Base-by-base conservation (phyloP, 2,329 filamentous ascomycete genomes). In the Mariannaea sp. region DNA sequence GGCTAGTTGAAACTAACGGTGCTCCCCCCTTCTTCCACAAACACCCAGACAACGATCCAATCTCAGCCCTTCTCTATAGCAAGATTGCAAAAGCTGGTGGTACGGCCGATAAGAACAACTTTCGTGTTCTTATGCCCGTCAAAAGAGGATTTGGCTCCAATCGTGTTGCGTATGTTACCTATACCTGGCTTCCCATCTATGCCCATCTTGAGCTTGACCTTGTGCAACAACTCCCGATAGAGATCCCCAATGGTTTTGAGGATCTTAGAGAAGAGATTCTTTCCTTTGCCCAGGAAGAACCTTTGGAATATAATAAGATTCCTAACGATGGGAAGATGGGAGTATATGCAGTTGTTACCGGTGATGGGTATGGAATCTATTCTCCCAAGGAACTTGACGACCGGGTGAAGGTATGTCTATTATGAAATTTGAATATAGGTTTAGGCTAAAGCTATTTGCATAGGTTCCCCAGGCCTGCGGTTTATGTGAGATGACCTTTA, bases 231-330 rank as follows among this genome's bases (percentile, higher is more conserved):
- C 39, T 42, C 24, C 39, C 22, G n/a, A 5, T 16, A 14, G 22
- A 26, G 22, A 29, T 42, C 16, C 39, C 39, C 12, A 27, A 26
- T 7, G 39, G 39, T 9, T 42, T 42, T 17, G 12, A 27, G 24
- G 39, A 42, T 22, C 39, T 42, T 5, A 26, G 39, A 24, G n/a
- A 42, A n/a, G 39, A 42, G 24, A 42, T 42, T 27, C 16, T 42
- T n/a, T 42, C 39, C 29, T 42, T 27, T 29, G 14, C 16, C 12
- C n/a, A 38, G 33, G 33, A 38, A 17, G 33, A 38, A 17, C 33
- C 17, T 20, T 38, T 20, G 5, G 33, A 38, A 17, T 27, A 13
- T 14, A 29, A 42, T 10, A 27, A 42, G n/a, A 27, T 27, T 42
- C 24, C 39, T 5, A n/a, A 26, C 17, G 22, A 42, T 16, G 39